phyloP scores from a whole-genome alignment of 2,329 filamentous ascomycete genomes.

The Bipolaris zeicola region DNA sequence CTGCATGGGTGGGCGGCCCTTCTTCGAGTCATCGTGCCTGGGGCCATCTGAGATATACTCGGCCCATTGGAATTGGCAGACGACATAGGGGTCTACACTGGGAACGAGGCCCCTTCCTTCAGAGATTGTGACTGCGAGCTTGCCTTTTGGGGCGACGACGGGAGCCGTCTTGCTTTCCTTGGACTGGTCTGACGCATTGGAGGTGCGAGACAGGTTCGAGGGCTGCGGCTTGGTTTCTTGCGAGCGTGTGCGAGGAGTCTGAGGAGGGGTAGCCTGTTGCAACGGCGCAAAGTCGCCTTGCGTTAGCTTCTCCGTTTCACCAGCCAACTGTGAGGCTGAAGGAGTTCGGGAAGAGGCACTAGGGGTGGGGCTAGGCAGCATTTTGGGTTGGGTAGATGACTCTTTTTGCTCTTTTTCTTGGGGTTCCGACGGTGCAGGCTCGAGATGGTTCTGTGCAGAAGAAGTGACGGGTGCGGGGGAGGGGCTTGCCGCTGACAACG shows the following conservation, averaged over 20 bases:
- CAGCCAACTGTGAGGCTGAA: conserved; percentile 66
- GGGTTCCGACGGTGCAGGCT: conserved; percentile 19
- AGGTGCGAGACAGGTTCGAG: conserved; percentile 59
- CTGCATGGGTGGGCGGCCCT: conserved; percentile 50
- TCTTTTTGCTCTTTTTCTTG: conserved; percentile 34
- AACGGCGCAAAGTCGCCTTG: conserved; percentile 66
- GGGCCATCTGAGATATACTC: conserved; percentile 93
- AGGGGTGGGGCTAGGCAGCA: conserved; percentile 58
- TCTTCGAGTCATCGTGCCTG: conserved; percentile 62
- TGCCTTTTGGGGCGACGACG: conserved; percentile 78
- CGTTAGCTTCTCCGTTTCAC: conserved; percentile 87
- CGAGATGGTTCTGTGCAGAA: conserved; percentile 15
- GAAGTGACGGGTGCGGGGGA: conserved; percentile 45
- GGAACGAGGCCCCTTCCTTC: conserved; percentile 83
- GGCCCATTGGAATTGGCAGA: conserved; percentile 95
- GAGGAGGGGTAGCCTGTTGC: conserved; percentile 87
- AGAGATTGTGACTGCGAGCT: conserved; percentile 84
- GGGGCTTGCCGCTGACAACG: conserved; percentile 47
- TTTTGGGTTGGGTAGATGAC: conserved; percentile 52
- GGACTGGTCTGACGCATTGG: conserved; percentile 51
- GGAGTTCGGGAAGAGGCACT: conserved; percentile 55
- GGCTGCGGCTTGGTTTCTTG: conserved; percentile 58
- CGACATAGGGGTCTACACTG: conserved; percentile 89
- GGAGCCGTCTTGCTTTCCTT: conserved; percentile 55
- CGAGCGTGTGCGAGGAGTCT: conserved; percentile 86